These are phyloP conservation scores for Ophiostoma pallidulum DNA, from an alignment of 2,329 filamentous ascomycete species.

Conservation along the genomic window DNA sequence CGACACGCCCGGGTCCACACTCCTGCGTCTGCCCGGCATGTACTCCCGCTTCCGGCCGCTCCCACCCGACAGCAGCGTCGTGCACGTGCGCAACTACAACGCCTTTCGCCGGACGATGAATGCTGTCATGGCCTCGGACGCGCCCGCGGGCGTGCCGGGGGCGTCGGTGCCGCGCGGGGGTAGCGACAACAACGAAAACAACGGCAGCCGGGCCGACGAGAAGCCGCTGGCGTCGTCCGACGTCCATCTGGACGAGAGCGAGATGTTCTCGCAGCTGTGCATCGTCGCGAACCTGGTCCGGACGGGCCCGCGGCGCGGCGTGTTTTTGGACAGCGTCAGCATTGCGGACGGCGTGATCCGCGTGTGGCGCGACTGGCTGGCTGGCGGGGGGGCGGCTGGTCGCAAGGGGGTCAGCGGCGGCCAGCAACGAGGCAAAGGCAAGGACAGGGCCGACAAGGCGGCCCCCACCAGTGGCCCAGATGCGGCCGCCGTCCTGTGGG, in stretches of 20 bases:
- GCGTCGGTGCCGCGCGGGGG: neutral
- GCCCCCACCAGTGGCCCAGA: slow-evolving; percentile 10
- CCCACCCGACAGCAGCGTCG: slow-evolving; percentile 38
- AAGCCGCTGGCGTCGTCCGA: slow-evolving; percentile 40
- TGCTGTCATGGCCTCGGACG: slow-evolving; percentile 15
- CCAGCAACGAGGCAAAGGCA: slow-evolving; percentile 18
- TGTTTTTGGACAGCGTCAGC: slow-evolving; percentile 56
- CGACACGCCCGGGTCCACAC: slow-evolving; percentile 22
- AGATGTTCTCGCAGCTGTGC: slow-evolving; percentile 67
- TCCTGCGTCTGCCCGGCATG: slow-evolving; percentile 40
- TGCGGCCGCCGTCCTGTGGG: slow-evolving; percentile 52
- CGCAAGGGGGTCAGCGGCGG: too few species aligned
- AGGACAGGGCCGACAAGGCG: slow-evolving; percentile 4
- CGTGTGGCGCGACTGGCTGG: slow-evolving; percentile 65
- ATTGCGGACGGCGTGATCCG: slow-evolving; percentile 60
- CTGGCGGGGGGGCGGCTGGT: slow-evolving; percentile 13
- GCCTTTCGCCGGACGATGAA: slow-evolving; percentile 8
- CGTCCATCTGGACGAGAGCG: slow-evolving; percentile 56
- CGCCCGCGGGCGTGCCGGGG: neutral
- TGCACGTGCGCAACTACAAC: slow-evolving; percentile 17
- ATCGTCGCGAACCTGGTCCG: slow-evolving; percentile 59
- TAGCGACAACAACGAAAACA: slow-evolving; percentile 6
- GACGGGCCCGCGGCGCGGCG: slow-evolving; percentile 47
- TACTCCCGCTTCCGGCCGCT: slow-evolving; percentile 65
- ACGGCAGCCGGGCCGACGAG: neutral